Conservation (phyloP, 805 yeast genomes). For the Komagataella ulmi region DNA sequence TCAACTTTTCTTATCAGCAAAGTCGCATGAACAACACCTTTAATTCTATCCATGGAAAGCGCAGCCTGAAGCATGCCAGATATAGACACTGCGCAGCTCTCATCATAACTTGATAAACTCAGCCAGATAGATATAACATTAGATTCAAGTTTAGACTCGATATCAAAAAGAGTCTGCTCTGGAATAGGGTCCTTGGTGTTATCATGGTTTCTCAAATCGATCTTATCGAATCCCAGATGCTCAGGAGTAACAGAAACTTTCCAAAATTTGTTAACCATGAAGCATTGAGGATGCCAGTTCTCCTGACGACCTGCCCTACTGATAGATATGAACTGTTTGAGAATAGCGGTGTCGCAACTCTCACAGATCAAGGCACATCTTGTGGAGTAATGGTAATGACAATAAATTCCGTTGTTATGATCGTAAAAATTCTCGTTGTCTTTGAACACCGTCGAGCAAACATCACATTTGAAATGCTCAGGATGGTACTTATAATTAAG, state of each 20-base stretch:
- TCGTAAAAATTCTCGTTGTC: constrained; percentile 82
- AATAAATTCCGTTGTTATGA: constrained; percentile 68
- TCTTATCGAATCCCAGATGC: constrained; percentile 29
- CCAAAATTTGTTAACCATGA: constrained; percentile 96
- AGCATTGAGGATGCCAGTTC: constrained; percentile 99
- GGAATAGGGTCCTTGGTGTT: constrained; percentile 13
- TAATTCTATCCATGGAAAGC: constrained; percentile 53
- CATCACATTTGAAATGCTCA: constrained; percentile 87
- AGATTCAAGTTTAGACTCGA: constrained; percentile 54
- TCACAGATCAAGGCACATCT: constrained; percentile 80
- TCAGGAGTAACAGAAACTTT: constrained; percentile 65
- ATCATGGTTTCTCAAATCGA: not conserved
- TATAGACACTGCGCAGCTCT: constrained; percentile 76
- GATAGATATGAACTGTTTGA: constrained; percentile 89
- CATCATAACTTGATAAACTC: constrained; percentile 79
- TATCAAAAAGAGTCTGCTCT: constrained; percentile 27
- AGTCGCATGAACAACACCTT: constrained; percentile 62
- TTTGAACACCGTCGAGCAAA: constrained; percentile 78
- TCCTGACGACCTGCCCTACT: constrained; percentile 83
- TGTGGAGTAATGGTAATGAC: constrained; percentile 87
- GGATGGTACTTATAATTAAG: constrained; percentile 85
- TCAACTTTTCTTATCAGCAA: constrained; percentile 61
- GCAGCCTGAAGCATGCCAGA: constrained; percentile 85
- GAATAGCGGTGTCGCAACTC: constrained; percentile 84
- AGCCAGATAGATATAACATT: constrained; percentile 65